Conservation (phyloP, 2,329 filamentous ascomycete genomes). For the Rhynchosporium agropyri region DNA sequence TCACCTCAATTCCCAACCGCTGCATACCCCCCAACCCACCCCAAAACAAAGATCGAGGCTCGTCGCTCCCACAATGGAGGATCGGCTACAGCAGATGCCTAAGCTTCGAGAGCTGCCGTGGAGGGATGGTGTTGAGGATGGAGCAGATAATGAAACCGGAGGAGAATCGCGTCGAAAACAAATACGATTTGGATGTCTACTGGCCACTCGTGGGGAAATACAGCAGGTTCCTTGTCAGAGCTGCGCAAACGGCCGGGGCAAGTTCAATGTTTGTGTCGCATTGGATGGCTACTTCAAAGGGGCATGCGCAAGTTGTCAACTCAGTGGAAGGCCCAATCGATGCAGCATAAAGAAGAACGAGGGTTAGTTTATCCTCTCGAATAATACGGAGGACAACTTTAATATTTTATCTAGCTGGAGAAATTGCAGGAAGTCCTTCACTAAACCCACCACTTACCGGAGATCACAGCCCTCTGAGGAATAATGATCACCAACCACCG, state of each 20-base stretch:
- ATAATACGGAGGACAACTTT: neutral
- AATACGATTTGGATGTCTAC: slow-evolving; percentile 41
- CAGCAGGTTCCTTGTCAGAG: slow-evolving; percentile 36
- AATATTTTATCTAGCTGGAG: slow-evolving; percentile 5
- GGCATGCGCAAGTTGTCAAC: slow-evolving; percentile 42
- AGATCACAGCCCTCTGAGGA: slow-evolving; percentile 17
- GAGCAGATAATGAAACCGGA: slow-evolving; percentile 40
- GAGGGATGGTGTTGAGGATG: slow-evolving; percentile 39
- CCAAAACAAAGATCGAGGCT: slow-evolving; percentile 23
- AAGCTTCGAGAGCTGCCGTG: slow-evolving; percentile 39
- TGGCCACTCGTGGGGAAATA: slow-evolving; percentile 40
- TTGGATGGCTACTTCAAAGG: slow-evolving; percentile 43
- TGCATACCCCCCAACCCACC: slow-evolving; percentile 18
- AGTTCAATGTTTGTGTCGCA: slow-evolving; percentile 40
- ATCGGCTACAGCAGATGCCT: slow-evolving; percentile 40
- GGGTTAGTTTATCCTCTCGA: slow-evolving; percentile 25
- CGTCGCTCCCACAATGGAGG: slow-evolving; percentile 38
- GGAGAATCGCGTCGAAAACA: slow-evolving; percentile 42
- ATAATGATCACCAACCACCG: slow-evolving; percentile 20
- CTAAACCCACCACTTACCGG: slow-evolving; percentile 22
- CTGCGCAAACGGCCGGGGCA: slow-evolving; percentile 41
- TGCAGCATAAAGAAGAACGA: slow-evolving; percentile 42
- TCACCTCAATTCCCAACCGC: slow-evolving; percentile 13
- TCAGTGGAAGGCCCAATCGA: slow-evolving; percentile 40
- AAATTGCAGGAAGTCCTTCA: slow-evolving; percentile 25